These are phyloP conservation scores for Coffea humblotiana DNA, from an alignment of 305 asterid species.

Conservation along the genomic window DNA sequence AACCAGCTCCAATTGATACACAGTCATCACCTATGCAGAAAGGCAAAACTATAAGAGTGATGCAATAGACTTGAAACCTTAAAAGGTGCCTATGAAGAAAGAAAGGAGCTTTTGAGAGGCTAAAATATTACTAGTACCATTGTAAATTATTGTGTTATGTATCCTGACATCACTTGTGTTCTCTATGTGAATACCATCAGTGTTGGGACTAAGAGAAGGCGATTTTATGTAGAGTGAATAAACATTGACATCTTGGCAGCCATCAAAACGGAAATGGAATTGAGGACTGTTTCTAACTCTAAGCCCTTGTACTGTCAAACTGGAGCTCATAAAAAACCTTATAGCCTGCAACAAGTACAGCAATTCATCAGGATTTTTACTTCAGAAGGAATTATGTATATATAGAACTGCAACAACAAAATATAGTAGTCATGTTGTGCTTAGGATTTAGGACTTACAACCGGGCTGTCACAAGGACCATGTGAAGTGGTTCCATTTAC, in stretches of 20 bases:
- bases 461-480: conserved; percentile 94
- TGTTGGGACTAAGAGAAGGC: conserved; percentile 73
- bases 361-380: not conserved
- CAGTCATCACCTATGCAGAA: conserved; percentile 78
- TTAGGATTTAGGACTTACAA: conserved; percentile 45
- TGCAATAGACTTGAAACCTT: not conserved
- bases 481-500: conserved; percentile 26
- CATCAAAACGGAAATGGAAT: conserved; percentile 74
- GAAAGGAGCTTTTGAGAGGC: not conserved
- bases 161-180: conserved; percentile 65
- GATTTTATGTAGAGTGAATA: conserved; percentile 56
- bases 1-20: conserved; percentile 87
- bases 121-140: conserved; percentile 42
- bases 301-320: conserved; percentile 60
- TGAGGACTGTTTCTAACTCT: conserved; percentile 76
- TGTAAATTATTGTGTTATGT: conserved; percentile 56
- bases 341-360: conserved; percentile 43
- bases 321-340: conserved; percentile 70
- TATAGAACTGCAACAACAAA: not conserved
- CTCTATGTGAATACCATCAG: conserved; percentile 89
- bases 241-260: conserved; percentile 54
- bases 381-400: not conserved
- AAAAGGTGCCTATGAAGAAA: not conserved
- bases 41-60: not conserved
- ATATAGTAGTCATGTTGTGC: not conserved